Conservation (phyloP, 2,329 filamentous ascomycete genomes). For the Talaromyces marneffei region DNA sequence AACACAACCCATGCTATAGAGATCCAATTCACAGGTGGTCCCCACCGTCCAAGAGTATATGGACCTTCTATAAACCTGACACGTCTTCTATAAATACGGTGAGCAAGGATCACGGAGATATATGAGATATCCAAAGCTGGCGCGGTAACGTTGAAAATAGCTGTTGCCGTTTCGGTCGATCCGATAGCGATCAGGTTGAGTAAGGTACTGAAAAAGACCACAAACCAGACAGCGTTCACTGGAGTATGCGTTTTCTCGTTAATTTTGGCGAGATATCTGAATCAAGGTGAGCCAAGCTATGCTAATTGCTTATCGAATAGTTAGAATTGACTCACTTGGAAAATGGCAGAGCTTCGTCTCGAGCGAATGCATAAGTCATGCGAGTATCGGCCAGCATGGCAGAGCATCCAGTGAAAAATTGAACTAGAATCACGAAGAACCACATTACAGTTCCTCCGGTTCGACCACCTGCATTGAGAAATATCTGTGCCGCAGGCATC, state of each 20-base stretch:
- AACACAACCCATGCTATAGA: constrained; percentile 58
- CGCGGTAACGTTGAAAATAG: constrained; percentile 50
- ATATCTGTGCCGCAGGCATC: constrained; percentile 54
- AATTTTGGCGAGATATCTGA: constrained; percentile 48
- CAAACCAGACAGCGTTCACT: constrained; percentile 59
- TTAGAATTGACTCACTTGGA: constrained; percentile 41
- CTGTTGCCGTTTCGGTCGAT: constrained; percentile 40
- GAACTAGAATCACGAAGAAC: constrained; percentile 57
- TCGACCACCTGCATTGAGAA: constrained; percentile 55
- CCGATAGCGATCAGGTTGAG: constrained; percentile 47
- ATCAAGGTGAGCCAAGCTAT: background rate
- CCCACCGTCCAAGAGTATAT: constrained; percentile 53
- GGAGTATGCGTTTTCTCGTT: constrained; percentile 53
- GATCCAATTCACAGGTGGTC: constrained; percentile 50
- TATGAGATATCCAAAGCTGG: constrained; percentile 51
- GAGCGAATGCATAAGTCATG: constrained; percentile 58
- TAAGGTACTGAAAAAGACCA: constrained; percentile 51
- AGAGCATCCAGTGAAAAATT: constrained; percentile 60
- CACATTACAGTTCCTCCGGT: constrained; percentile 56
- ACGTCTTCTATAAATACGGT: constrained; percentile 48
- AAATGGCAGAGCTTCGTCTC: constrained; percentile 57
- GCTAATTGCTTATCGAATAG: background rate
- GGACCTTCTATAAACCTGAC: constrained; percentile 54
- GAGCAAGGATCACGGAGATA: constrained; percentile 56
- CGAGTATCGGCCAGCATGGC: constrained; percentile 60